phyloP scores from a whole-genome alignment of 768 basidiomycete species.

The Leccinum variicolor region DNA sequence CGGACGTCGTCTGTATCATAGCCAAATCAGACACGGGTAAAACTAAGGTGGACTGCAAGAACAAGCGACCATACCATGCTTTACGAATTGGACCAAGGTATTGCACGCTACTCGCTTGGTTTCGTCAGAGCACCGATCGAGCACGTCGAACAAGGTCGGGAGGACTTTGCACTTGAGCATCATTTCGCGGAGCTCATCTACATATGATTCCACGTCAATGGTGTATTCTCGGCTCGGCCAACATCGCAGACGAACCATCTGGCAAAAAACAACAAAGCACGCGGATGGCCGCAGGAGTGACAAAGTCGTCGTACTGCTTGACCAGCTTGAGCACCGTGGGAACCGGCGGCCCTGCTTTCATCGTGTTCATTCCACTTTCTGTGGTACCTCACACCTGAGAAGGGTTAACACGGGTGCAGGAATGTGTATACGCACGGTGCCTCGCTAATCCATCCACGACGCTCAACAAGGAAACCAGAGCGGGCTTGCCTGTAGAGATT shows the following conservation, averaged over 20 bases:
- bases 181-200: conserved; percentile 19
- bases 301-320: conserved; percentile 25
- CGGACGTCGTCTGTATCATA: conserved; percentile 9
- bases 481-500: conserved; percentile 14
- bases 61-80: conserved; percentile 12
- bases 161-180: conserved; percentile 18
- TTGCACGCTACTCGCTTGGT: conserved; percentile 13
- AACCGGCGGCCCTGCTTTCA: conserved; percentile 4
- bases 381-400: background rate
- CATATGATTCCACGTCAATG: background rate
- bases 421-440: conserved; percentile 5
- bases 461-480: conserved; percentile 20
- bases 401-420: background rate
- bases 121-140: conserved; percentile 19
- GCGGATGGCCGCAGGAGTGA: conserved; percentile 26
- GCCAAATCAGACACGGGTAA: background rate
- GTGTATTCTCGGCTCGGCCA: background rate
- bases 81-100: conserved; percentile 15
- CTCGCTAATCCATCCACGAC: conserved; percentile 17
- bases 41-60: background rate
- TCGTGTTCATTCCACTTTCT: conserved; percentile 6
- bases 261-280: conserved; percentile 22
- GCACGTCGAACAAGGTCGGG: conserved; percentile 15
- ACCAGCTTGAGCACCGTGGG: conserved; percentile 19
- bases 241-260: conserved; percentile 14